These are phyloP conservation scores for Stereum hirsutum DNA, from an alignment of 1,284 basidiomycete species.

Conservation along the genomic window DNA sequence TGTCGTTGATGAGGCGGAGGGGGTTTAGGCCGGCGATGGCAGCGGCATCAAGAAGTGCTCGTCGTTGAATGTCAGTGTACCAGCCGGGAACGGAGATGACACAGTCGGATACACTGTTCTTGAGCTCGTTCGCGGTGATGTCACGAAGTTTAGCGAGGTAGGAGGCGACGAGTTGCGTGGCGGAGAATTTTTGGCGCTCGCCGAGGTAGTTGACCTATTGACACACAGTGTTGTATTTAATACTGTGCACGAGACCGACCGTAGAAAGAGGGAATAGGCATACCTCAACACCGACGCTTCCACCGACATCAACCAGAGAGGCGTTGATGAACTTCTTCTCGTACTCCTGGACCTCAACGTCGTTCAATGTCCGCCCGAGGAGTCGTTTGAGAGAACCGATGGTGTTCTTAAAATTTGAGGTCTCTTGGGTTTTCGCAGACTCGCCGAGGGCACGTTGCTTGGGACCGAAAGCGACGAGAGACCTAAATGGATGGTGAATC, in stretches of 20 bases:
- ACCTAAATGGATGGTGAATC: too few species aligned
- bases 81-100: conserved; percentile 92
- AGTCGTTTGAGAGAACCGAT: conserved; percentile 86
- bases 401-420: conserved; percentile 96
- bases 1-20: conserved; percentile 91
- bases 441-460: conserved; percentile 88
- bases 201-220: conserved; percentile 79
- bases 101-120: conserved; percentile 77
- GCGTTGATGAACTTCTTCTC: conserved; percentile 90
- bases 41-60: conserved; percentile 83
- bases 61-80: conserved; percentile 88
- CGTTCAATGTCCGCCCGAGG: conserved; percentile 67
- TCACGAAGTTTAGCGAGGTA: conserved; percentile 87
- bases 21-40: conserved; percentile 81
- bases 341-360: conserved; percentile 70
- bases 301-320: conserved; percentile 72
- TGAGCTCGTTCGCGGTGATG: conserved; percentile 77
- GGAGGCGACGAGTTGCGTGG: conserved; percentile 81
- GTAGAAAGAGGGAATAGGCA: too few species aligned
- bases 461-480: conserved; percentile 85
- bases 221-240: too few species aligned
- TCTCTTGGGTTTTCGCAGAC: conserved; percentile 91
- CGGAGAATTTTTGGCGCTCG: conserved; percentile 69
- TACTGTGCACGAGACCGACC: conserved; percentile 5
- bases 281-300: conserved; percentile 79